Evolutionary conservation across 2,329 filamentous ascomycete genomes (phyloP).

Genomic region (Volutella citrinella): DNA sequence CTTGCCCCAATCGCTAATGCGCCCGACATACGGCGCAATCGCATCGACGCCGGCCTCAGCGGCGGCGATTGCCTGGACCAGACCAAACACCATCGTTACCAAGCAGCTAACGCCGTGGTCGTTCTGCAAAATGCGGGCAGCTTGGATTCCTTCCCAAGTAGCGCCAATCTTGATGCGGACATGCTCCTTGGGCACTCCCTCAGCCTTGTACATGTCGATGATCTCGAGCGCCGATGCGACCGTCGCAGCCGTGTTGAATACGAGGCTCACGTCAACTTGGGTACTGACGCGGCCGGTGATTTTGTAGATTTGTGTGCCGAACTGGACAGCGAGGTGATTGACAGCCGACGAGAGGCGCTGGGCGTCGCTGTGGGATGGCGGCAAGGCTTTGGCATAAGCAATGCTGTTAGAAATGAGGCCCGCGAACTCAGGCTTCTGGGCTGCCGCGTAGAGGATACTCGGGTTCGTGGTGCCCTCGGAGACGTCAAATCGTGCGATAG

Average conservation of each 20-base stretch:
- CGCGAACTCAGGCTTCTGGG: neutral
- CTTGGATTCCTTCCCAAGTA: conserved; percentile 2
- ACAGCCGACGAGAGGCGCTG: neutral
- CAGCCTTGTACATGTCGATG: conserved; percentile 1
- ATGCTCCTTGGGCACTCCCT: neutral
- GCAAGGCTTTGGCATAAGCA: no score
- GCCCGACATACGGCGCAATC: neutral
- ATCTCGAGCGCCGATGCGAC: neutral
- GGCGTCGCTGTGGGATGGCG: no score
- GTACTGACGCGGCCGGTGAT: neutral
- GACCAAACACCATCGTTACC: neutral
- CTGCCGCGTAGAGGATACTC: neutral
- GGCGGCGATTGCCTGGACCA: neutral
- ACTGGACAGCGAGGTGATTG: neutral
- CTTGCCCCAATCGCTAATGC: neutral
- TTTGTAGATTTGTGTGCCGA: conserved; percentile 2
- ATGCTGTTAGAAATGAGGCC: neutral
- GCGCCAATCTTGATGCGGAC: conserved; percentile 2
- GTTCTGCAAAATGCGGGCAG: neutral
- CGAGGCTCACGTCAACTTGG: neutral
- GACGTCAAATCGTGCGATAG: neutral
- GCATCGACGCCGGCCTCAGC: neutral
- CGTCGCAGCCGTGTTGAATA: neutral
- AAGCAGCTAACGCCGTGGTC: neutral
- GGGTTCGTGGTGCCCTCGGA: neutral